Evolutionary conservation across 2,329 filamentous ascomycete species (phyloP).

Genomic region (Ophiosphaerella korrae): DNA sequence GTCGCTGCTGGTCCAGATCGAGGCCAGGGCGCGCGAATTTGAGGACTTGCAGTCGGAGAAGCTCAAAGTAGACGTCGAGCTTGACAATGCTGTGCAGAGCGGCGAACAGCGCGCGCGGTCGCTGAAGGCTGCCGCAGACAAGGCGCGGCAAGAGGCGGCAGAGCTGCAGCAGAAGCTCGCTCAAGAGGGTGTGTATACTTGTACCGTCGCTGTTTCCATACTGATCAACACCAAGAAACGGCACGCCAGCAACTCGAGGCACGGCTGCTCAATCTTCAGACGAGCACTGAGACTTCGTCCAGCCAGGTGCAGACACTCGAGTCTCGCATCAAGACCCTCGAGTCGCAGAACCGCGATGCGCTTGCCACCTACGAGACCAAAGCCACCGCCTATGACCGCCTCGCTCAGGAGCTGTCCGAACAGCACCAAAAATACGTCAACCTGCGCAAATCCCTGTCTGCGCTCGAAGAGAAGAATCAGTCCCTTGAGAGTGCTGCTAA

Average conservation of each 20-base stretch:
- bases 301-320: constrained; percentile 77
- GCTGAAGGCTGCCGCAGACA: constrained; percentile 80
- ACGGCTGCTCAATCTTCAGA: constrained; percentile 78
- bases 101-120: constrained; percentile 82
- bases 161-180: constrained; percentile 80
- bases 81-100: constrained; percentile 85
- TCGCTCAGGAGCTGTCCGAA: constrained; percentile 83
- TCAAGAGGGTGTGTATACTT: constrained; percentile 69
- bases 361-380: constrained; percentile 89
- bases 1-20: constrained; percentile 74
- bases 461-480: constrained; percentile 83
- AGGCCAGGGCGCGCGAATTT: constrained; percentile 78
- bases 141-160: constrained; percentile 81
- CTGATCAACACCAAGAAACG: constrained; percentile 63
- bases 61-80: constrained; percentile 85
- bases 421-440: constrained; percentile 89
- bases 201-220: neutral
- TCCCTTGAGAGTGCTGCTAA: constrained; percentile 78
- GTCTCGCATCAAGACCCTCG: constrained; percentile 82
- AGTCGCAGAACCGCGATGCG: constrained; percentile 90
- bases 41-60: constrained; percentile 86
- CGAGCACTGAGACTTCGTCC: constrained; percentile 72
- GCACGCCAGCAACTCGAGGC: constrained; percentile 76
- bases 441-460: constrained; percentile 79
- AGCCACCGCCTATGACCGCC: constrained; percentile 80